Conservation (phyloP, 345 rosid genomes). For the Brassica carinata region DNA sequence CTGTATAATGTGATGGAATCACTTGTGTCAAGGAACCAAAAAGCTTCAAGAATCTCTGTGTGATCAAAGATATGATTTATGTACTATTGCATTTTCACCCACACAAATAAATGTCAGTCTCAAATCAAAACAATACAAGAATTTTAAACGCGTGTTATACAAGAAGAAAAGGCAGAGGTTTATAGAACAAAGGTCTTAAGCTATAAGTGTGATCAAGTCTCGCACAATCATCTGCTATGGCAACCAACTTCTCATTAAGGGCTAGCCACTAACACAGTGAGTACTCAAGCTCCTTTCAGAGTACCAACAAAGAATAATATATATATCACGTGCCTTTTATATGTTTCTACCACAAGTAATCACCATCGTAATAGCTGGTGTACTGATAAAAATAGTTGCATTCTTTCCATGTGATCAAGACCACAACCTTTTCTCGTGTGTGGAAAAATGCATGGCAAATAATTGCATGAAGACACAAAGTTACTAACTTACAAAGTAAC, state of each 20-base stretch:
- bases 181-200: neutral
- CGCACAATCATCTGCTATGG: neutral
- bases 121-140: no score
- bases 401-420: neutral
- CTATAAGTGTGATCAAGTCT: neutral
- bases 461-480: neutral
- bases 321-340: neutral
- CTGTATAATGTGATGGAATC: constrained; percentile 65
- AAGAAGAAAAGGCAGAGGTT: neutral
- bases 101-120: neutral
- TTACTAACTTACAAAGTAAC: neutral
- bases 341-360: neutral
- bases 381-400: neutral
- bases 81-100: constrained; percentile 24
- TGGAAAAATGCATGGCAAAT: neutral
- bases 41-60: neutral
- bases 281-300: neutral
- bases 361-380: neutral
- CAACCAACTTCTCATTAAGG: neutral
- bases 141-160: neutral
- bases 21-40: neutral
- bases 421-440: neutral
- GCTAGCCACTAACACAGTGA: neutral
- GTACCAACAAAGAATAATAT: neutral
- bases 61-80: neutral